A percentile compares a stretch with the other conserved stretches of the same genome.
Evolutionary conservation across 2,329 filamentous ascomycete genomes (phyloP).

Genomic region (Alternaria sp.): DNA sequence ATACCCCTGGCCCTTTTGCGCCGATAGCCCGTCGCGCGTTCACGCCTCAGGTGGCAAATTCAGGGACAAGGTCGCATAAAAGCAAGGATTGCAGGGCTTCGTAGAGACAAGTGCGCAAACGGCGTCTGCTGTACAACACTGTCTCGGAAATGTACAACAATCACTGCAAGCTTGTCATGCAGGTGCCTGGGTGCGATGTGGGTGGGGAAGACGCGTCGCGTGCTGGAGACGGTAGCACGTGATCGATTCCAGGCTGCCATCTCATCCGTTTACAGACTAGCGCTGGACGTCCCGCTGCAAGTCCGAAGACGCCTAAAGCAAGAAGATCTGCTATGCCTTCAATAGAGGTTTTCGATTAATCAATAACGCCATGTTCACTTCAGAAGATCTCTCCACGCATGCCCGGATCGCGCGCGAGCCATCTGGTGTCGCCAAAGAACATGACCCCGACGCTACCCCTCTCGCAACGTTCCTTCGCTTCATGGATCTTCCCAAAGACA

Average conservation of each 20-base stretch:
- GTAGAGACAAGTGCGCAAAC: neutral
- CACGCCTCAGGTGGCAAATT: slow-evolving; percentile 38
- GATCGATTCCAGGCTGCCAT: neutral
- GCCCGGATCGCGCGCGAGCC: neutral
- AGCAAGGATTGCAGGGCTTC: neutral
- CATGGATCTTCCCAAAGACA: neutral
- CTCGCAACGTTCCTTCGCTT: neutral
- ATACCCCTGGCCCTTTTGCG: slow-evolving; percentile 28
- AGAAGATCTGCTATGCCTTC: neutral
- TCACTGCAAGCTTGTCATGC: neutral
- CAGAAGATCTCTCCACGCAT: neutral
- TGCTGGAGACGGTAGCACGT: slow-evolving; percentile 10
- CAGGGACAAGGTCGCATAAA: slow-evolving; percentile 2
- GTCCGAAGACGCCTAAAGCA: neutral
- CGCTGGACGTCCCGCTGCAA: neutral
- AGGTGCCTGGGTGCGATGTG: neutral
- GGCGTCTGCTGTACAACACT: neutral
- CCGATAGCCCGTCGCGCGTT: slow-evolving; percentile 33
- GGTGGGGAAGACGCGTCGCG: slow-evolving; percentile 14
- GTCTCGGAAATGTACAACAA: neutral
- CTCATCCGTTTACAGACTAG: slow-evolving; percentile 2
- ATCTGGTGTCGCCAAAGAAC: neutral
- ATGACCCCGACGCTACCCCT: neutral
- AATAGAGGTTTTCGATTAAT: neutral
- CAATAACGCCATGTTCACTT: neutral